These are phyloP conservation scores for Ambispora gerdemannii DNA, from an alignment of 192 early-diverging fungal genomes.

Conservation along the genomic window DNA sequence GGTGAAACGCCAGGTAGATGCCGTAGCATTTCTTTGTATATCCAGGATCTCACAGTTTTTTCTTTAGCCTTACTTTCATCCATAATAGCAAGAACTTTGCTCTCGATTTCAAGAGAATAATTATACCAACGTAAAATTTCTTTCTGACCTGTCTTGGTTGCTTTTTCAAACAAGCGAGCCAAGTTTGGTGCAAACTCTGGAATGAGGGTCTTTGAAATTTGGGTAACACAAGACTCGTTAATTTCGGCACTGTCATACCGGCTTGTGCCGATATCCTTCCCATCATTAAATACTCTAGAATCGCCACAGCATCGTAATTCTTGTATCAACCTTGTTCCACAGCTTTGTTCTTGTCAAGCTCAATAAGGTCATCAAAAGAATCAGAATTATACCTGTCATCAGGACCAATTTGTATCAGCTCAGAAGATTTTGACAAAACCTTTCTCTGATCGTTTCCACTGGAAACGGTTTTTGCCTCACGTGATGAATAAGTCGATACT, in stretches of 20 bases:
- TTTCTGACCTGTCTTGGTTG: background rate
- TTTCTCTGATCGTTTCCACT: background rate
- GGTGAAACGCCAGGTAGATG: constrained; percentile 2
- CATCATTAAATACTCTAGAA: background rate
- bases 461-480: background rate
- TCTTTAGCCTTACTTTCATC: constrained; percentile 2
- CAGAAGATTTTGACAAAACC: background rate
- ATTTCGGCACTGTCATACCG: background rate
- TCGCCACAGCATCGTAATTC: background rate
- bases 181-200: background rate
- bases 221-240: background rate
- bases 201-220: background rate
- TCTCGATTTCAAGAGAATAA: constrained; percentile 24
- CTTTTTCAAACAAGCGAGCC: constrained; percentile 6
- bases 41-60: constrained; percentile 20
- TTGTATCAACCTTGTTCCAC: constrained; percentile 13
- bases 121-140: constrained; percentile 16
- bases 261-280: background rate
- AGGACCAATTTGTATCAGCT: background rate
- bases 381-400: too few species aligned
- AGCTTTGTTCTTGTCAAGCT: background rate
- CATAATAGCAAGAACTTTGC: constrained; percentile 14
- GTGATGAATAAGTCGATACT: background rate
- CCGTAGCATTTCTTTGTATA: constrained; percentile 21
- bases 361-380: background rate